Evolutionary conservation across 2,329 filamentous ascomycete species (phyloP), one percentile per base, ranked within the genome.

Genomic region (Trichoderma atrobrunneum): DNA sequence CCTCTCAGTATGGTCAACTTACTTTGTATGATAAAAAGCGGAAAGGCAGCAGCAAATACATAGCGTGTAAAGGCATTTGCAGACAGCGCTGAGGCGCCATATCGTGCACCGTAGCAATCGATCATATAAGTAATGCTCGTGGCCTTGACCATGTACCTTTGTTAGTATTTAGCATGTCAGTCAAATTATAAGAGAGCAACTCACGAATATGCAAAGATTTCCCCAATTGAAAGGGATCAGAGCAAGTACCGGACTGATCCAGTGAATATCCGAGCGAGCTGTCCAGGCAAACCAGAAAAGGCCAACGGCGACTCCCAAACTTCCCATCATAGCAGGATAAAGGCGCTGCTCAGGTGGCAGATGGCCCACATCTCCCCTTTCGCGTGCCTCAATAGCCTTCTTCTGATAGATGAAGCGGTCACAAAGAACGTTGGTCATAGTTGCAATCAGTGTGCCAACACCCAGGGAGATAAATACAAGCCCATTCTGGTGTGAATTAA

Each of bases 61-160:
- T 84, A 86, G 54, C 84, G 78, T n/a, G 82, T 72, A 5, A 86
- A 77, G 0, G 82, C 81, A 67, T 86, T 86, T 0, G 85, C 84
- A 1, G 84, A 84, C 10, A 77, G 70, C 0, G 76, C 76, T 3
- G 74, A 74, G 4, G 74, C 73, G 4, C 71, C 65, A 11, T 70
- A 71, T 16, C 73, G 70, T 3, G 67, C 60, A 1, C 75, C 73
- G 54, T 76, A 76, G 16, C 74, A 76, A 56, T 76, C 75, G 0
- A 76, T 66, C 72, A 76, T 73, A 51, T 76, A 75, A 2, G 70
- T 70, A 18, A 76, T 74, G 3, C 54, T 73, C 24, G 16, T 73
- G 51, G 26, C 60, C 71, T 70, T 12, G 18, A 21, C 11, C 11
- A 16, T 5, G 3, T 1, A 8, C 0, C 2, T 5, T 21, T 12